Base-by-base conservation (phyloP, 805 yeast species). In the Saturnispora saitoi region DNA sequence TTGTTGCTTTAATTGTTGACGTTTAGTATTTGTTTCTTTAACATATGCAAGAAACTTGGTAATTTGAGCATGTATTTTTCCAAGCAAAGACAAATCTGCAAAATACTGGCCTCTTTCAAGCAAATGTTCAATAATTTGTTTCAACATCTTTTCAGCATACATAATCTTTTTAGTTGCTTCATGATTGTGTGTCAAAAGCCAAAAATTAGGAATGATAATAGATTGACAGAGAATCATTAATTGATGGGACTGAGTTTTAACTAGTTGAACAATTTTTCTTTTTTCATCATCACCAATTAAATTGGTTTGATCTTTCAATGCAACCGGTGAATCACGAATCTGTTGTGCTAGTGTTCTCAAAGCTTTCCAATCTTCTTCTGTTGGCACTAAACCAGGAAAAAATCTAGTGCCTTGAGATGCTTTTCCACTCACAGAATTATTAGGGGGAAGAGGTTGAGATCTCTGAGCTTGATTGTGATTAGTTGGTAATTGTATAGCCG, bases 81-180 rank as follows among this genome's bases (percentile, higher is more conserved):
- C 86, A 46, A 86, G 69, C 37, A 86, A 71, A 42, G 80, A 86
- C 14, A 84, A 83, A n/a, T 79, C 77, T 1, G 90, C 90, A 53
- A 81, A 76, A 58, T 75, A 87, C 53, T 78, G 72, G 11, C 65
- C 64, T 4, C 57, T 54, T 31, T 54, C 55, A 50, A 80, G 76
- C 54, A 87, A 70, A 42, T 77, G 80, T 45, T 86, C 93, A 55
- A 82, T 67, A 51, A 87, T 84, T 60, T 82, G 84, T 58, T 80
- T 82, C 40, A 86, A 80, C 82, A 87, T 82, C 51, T 80, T 75
- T 64, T 87, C 81, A 72, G 86, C 78, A 60, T 85, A 90, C 51
- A 89, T 73, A 51, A 89, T 75, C 55, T 86, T 77, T 58, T 78
- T 80, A 1, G 95, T 83, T 9, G 86, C 90, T 44, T 81, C 86